Percentiles rank a stretch among this genome's conserved stretches.
Evolutionary conservation across 169 alveolate species (phyloP).

Genomic region (Fabrea salina): DNA sequence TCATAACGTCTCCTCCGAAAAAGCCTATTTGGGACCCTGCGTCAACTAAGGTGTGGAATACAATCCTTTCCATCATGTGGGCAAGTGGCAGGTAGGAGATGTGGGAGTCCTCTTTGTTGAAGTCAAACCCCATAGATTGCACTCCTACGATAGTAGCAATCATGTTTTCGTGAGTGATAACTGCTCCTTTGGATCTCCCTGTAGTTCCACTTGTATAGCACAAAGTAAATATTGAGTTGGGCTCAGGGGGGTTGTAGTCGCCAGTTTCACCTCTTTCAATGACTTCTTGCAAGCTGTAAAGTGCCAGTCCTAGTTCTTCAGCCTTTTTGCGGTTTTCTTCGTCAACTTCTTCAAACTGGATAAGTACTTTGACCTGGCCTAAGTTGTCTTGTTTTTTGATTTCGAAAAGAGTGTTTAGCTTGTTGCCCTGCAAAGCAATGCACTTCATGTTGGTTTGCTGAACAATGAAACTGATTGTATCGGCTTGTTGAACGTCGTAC

Average conservation of each 20-base stretch:
- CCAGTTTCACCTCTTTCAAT: constrained; percentile 28
- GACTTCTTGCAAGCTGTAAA: constrained; percentile 22
- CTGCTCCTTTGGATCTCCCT: constrained; percentile 97
- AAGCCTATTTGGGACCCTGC: constrained; percentile 71
- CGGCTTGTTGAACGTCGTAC: constrained; percentile 81
- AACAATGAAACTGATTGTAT: constrained; percentile 61
- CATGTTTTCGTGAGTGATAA: constrained; percentile 88
- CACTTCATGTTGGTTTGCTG: constrained; percentile 58
- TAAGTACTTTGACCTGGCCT: constrained; percentile 14
- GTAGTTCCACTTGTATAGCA: constrained; percentile 98
- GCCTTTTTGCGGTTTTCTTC: constrained; percentile 30
- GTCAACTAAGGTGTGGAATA: constrained; percentile 44
- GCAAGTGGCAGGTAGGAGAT: constrained; percentile 86
- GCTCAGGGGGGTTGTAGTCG: constrained; percentile 52
- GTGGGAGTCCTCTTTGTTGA: constrained; percentile 61
- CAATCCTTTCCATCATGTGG: constrained; percentile 84
- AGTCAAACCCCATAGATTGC: constrained; percentile 39
- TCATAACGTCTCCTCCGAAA: constrained; percentile 78
- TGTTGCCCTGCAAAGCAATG: constrained; percentile 50
- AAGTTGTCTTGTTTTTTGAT: constrained; percentile 40
- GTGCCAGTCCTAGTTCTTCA: constrained; percentile 31
- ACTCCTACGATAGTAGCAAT: constrained; percentile 62
- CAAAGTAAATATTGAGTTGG: constrained; percentile 81
- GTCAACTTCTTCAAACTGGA: constrained; percentile 31
- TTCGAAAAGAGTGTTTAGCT: constrained; percentile 36